Conservation (phyloP, 78 protist genomes). For the Dictyostelium purpureum region DNA sequence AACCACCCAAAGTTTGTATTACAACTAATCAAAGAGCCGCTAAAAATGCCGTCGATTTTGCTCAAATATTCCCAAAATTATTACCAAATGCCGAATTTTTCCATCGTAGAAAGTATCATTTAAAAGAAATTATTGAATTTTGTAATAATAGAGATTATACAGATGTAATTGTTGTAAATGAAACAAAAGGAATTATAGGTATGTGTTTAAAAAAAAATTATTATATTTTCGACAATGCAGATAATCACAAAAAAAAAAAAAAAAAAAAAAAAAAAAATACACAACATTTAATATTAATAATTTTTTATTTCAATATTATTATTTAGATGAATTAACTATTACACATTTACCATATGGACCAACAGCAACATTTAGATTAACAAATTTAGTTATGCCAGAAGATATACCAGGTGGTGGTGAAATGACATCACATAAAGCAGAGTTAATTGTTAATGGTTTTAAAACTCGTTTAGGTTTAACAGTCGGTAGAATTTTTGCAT, state of each 20-base stretch:
- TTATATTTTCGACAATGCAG: too few species aligned
- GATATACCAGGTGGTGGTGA: slow-evolving; percentile 79
- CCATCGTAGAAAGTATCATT: slow-evolving; percentile 62
- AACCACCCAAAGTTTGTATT: slow-evolving; percentile 61
- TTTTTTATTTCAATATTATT: background rate
- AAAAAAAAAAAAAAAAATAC: background rate
- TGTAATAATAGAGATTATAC: slow-evolving; percentile 91
- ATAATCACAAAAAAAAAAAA: background rate
- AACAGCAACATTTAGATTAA: slow-evolving; percentile 93
- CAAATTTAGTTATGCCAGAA: slow-evolving; percentile 59
- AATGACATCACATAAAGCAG: slow-evolving; percentile 77
- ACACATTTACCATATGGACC: slow-evolving; percentile 98
- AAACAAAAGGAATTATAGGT: slow-evolving; percentile 73
- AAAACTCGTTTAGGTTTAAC: slow-evolving; percentile 95
- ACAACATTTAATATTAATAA: background rate
- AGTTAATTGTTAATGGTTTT: slow-evolving; percentile 96
- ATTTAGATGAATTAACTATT: slow-evolving; percentile 81
- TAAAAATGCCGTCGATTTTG: slow-evolving; percentile 7
- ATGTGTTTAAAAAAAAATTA: background rate
- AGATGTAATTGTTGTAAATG: slow-evolving; percentile 94
- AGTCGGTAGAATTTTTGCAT: slow-evolving; percentile 92
- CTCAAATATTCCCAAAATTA: slow-evolving; percentile 39
- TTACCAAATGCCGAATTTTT: slow-evolving; percentile 87
- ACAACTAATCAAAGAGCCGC: slow-evolving; percentile 73
- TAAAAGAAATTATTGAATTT: slow-evolving; percentile 90